Evolutionary conservation across 768 basidiomycete genomes (phyloP), one percentile per base, ranked within the genome.

Genomic region (Russula emetica): DNA sequence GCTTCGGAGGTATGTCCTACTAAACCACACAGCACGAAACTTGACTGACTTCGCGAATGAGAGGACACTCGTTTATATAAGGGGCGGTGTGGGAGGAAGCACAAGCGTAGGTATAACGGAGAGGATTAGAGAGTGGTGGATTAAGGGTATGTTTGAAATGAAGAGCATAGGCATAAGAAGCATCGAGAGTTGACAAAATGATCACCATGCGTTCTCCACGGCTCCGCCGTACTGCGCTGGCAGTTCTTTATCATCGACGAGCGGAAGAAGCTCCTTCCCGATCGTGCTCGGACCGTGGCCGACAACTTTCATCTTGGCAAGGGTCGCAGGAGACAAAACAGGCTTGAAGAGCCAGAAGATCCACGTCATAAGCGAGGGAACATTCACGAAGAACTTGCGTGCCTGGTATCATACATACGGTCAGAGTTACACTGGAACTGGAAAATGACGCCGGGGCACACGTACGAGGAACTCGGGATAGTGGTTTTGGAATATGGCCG

Each of bases 301-400:
- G 20, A 90, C 86, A 42, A 92, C 86, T 38, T 78, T 76, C 87
- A 93, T 89, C 79, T 92, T 93, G 9, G 86, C 85, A 38, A 90
- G 71, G n/a, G 91, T 92, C 32, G 81, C 82, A 8, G 87, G 73
- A 1, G 90, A 82, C 16, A 93, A 72, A 66, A 93, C 71, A 0
- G 89, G 81, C 71, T 87, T 92, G 79, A 92, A 92, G 24, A 76
- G 64, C 90, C 90, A 92, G 76, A 90, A 93, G 64, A 93, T 80
- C 90, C 90, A 92, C 45, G 85, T 82, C 68, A 92, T 78, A 62
- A 89, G 70, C 2, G 82, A 81, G 0, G 91, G 91, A 14, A 93
- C 89, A 69, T 90, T 90, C 70, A 93, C 79, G 70, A 93, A 92
- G 76, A 86, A 89, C 72, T 92, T 92, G 71, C 80, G 81, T 69